Conservation (phyloP, 2,329 filamentous ascomycete species). For the Didymellaceae sp. region DNA sequence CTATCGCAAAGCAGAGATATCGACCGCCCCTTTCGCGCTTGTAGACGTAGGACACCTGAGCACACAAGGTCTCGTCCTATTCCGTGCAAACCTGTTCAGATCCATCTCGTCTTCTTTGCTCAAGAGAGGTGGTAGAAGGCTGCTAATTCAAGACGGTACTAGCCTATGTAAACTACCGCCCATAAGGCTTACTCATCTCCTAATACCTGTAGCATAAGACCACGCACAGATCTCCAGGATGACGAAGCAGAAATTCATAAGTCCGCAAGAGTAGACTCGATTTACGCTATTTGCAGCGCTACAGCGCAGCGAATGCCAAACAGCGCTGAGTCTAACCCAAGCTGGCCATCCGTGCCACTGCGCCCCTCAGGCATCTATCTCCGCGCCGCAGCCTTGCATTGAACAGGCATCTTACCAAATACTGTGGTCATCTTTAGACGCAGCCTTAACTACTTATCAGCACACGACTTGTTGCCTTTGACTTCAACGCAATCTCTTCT, state of each 20-base stretch:
- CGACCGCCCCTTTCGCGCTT: neutral
- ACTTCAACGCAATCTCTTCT: neutral
- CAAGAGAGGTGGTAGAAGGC: neutral
- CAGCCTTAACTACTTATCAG: neutral
- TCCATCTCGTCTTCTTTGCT: neutral
- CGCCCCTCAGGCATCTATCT: neutral
- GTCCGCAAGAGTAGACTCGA: neutral
- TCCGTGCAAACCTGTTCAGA: neutral
- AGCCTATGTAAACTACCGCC: no score
- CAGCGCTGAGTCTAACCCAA: neutral
- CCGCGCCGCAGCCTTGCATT: neutral
- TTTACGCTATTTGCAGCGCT: neutral
- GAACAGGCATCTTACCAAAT: neutral
- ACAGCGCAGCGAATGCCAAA: neutral
- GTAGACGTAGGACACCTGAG: neutral
- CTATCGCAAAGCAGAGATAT: no score
- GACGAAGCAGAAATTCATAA: neutral
- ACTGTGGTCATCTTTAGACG: neutral
- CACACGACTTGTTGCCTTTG: neutral
- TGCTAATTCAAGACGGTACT: no score
- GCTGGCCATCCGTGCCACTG: neutral
- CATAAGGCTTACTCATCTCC: no score
- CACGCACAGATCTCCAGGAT: neutral
- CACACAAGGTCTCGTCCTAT: neutral
- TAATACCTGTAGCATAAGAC: neutral